Evolutionary conservation across 1,284 basidiomycete species (phyloP).

Genomic region (Lentinula novae-zelandiae): DNA sequence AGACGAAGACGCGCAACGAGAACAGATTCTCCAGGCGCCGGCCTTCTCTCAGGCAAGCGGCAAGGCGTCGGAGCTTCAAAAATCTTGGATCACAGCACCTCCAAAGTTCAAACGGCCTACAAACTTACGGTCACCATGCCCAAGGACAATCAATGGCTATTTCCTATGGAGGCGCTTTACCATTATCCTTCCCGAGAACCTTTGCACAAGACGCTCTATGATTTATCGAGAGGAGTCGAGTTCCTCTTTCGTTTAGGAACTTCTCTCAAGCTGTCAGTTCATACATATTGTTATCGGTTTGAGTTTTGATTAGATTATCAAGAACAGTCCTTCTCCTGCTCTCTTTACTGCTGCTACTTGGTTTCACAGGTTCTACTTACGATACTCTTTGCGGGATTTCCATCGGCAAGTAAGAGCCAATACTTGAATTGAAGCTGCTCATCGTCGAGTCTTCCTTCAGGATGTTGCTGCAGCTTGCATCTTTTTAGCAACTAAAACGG

Average conservation of each 20-base stretch:
- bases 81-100: no score
- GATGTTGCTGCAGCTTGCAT: slow-evolving; percentile 88
- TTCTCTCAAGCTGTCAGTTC: slow-evolving; percentile 68
- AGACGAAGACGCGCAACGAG: no score
- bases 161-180: slow-evolving; percentile 54
- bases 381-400: slow-evolving; percentile 82
- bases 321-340: slow-evolving; percentile 65
- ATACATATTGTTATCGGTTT: slow-evolving; percentile 8
- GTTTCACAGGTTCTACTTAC: slow-evolving; percentile 95
- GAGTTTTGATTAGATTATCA: slow-evolving; percentile 10
- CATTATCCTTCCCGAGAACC: slow-evolving; percentile 55
- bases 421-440: not conserved
- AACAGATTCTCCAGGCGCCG: no score
- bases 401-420: slow-evolving; percentile 59
- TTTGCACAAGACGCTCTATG: slow-evolving; percentile 65
- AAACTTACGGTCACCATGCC: not conserved
- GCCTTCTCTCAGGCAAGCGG: no score
- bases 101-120: no score
- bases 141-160: slow-evolving; percentile 58
- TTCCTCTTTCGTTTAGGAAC: slow-evolving; percentile 77
- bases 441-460: slow-evolving; percentile 33
- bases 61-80: no score
- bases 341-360: slow-evolving; percentile 85
- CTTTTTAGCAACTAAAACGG: slow-evolving; percentile 89
- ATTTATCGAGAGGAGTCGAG: slow-evolving; percentile 74